Evolutionary conservation across 345 rosid genomes (phyloP).

Genomic region (Raphanus sativus): DNA sequence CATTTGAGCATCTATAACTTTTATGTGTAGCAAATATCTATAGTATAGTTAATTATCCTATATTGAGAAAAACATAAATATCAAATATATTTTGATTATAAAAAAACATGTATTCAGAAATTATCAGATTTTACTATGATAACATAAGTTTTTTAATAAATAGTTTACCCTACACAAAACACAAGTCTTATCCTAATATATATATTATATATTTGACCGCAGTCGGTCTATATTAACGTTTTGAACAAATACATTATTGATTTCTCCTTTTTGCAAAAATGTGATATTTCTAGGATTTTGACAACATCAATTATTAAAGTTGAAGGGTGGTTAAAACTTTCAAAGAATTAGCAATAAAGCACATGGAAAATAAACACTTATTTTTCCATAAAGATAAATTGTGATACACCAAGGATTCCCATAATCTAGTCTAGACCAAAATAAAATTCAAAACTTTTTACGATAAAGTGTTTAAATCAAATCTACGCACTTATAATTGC

Average conservation of each 20-base stretch:
- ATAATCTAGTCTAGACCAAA: not conserved
- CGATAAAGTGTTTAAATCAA: constrained; percentile 1
- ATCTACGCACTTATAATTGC: not conserved
- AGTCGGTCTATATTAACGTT: not conserved
- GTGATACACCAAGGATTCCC: constrained; percentile 17
- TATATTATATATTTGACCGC: not conserved
- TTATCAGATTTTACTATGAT: no score
- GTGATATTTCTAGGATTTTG: not conserved
- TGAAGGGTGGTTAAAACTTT: constrained; percentile 1
- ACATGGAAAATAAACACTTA: constrained; percentile 21
- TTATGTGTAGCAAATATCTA: no score
- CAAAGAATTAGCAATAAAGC: constrained; percentile 18
- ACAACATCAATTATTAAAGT: constrained; percentile 14
- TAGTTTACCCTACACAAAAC: no score
- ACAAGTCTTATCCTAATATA: no score
- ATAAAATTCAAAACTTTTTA: not conserved
- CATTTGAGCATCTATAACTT: no score
- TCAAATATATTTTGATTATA: no score
- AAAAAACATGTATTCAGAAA: no score
- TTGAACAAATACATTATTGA: not conserved
- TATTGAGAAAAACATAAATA: no score
- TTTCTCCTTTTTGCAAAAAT: not conserved
- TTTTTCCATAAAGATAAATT: not conserved
- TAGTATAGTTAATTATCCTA: no score
- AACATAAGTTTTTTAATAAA: no score